Base-by-base conservation (phyloP, 768 basidiomycete genomes). In the Boletus rubroflammeus region DNA sequence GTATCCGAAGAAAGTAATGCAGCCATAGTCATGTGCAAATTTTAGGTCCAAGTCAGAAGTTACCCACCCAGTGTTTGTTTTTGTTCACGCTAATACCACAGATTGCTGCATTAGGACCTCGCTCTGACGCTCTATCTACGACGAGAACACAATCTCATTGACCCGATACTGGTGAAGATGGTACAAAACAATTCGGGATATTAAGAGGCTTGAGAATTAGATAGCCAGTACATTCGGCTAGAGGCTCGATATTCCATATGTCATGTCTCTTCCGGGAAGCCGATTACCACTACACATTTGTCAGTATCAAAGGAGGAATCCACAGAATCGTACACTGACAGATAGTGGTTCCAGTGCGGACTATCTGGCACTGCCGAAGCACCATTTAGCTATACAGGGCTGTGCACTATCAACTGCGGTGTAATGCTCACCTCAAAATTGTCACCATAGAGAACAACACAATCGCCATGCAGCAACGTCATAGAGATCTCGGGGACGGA, bases 381-480 rank as follows among this genome's bases (percentile, higher is more conserved):
- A 48, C 42, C 34, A 36, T 55, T 51, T 54, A 61, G 44, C 32
- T 26, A 51, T 44, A 41, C 17, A 10, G 3, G 13, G 35, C 15
- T 13, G 32, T 4, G 25, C 41, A n/a, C 2, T 17, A 47, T 34
- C 19, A 6, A 44, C n/a, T 3, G 25, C 14, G 31, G 47, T 15
- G 35, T 34, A n/a, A 47, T 64, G 71, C 56, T 72, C 63, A 75
- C 75, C 66, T 76, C 73, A 50, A 74, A 76, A 41, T 71, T 72
- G 48, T 72, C 75, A 10, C 76, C 75, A 3, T 8, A 58, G 6
- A 76, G 62, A 36, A 76, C 43, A 2, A 72, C 57, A 47, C 68
- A 62, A 61, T 77, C 75, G 0, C 76, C 75, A 51, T 77, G 75
- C 8, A 74, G 67, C 36, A 76, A 61, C 19, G 70, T 74, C 50